These are phyloP conservation scores for Rubroboletus satanas DNA, from an alignment of 768 basidiomycete species.

Conservation along the genomic window DNA sequence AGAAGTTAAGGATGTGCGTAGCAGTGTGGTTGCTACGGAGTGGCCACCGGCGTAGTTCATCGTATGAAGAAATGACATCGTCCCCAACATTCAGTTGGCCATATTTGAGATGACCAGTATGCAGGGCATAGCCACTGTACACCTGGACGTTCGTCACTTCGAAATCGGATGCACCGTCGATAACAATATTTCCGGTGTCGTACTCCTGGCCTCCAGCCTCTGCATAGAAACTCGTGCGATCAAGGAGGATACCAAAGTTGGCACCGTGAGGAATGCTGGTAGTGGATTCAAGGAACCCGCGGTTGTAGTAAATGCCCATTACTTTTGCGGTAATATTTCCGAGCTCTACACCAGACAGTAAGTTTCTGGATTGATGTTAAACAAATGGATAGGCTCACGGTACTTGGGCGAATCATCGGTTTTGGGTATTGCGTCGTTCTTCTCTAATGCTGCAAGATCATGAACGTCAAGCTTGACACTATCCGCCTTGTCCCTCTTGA, in stretches of 20 bases:
- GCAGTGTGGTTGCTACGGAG: slow-evolving; percentile 97
- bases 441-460: slow-evolving; percentile 84
- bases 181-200: slow-evolving; percentile 92
- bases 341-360: slow-evolving; percentile 44
- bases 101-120: slow-evolving; percentile 88
- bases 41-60: slow-evolving; percentile 95
- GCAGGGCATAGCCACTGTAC: slow-evolving; percentile 93
- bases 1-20: slow-evolving; percentile 96
- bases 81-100: slow-evolving; percentile 77
- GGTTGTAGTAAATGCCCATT: slow-evolving; percentile 82
- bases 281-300: slow-evolving; percentile 70
- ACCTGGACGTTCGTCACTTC: slow-evolving; percentile 91
- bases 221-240: slow-evolving; percentile 94
- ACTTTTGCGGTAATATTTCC: slow-evolving; percentile 75
- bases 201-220: slow-evolving; percentile 97
- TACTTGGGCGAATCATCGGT: slow-evolving; percentile 93
- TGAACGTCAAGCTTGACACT: slow-evolving; percentile 92
- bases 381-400: slow-evolving; percentile 45
- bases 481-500: slow-evolving; percentile 66
- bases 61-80: slow-evolving; percentile 84
- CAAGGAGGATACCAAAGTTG: slow-evolving; percentile 82
- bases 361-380: background rate
- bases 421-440: slow-evolving; percentile 72
- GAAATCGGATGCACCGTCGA: slow-evolving; percentile 90
- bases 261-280: slow-evolving; percentile 57